Conservation (phyloP, 106 monocot genomes). For the Apostasia ramifera region DNA sequence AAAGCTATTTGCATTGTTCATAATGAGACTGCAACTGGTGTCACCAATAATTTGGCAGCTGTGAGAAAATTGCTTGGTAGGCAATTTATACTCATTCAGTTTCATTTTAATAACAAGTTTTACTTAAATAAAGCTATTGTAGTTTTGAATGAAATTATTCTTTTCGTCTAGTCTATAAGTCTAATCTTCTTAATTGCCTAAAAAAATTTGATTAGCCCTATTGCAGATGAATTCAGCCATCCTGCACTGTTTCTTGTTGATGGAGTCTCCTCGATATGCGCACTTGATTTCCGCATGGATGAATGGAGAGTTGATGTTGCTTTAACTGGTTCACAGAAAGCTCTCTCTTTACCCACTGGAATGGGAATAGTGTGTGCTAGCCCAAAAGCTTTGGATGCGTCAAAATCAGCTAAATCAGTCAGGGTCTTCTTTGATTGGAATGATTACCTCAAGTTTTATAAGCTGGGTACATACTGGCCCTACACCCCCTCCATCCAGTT, state of each 20-base stretch:
- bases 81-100: neutral
- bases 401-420: conserved; percentile 75
- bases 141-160: no score
- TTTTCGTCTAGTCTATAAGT: no score
- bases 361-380: conserved; percentile 85
- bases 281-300: conserved; percentile 90
- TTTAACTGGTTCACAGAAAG: conserved; percentile 87
- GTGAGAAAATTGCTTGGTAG: conserved; percentile 80
- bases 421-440: conserved; percentile 92
- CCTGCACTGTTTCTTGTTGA: conserved; percentile 80
- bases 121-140: no score
- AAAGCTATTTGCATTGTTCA: conserved; percentile 92
- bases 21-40: conserved; percentile 94
- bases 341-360: conserved; percentile 84
- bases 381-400: conserved; percentile 82
- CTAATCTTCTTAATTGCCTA: no score
- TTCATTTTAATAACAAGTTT: no score
- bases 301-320: conserved; percentile 95
- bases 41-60: conserved; percentile 70
- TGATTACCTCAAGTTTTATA: conserved; percentile 86
- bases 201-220: neutral
- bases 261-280: conserved; percentile 88
- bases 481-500: conserved; percentile 91
- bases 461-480: conserved; percentile 83
- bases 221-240: conserved; percentile 60